Evolutionary conservation across 2,329 filamentous ascomycete genomes (phyloP), one percentile per base, ranked within the genome.

Genomic region (Fusarium pseudoanthophilum): DNA sequence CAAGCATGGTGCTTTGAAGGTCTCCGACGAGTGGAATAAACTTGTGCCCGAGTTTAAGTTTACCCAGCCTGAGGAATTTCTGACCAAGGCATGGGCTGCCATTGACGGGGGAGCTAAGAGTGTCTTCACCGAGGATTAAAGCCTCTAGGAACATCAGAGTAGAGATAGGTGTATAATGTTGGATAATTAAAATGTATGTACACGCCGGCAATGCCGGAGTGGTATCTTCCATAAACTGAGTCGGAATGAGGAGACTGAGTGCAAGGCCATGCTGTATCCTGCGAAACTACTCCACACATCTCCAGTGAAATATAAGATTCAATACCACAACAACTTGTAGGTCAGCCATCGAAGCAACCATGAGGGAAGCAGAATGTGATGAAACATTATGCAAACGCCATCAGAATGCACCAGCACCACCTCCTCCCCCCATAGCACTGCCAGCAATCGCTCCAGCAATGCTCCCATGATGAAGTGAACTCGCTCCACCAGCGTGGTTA

Each of bases 11-110:
- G 52, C 75, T 5, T 82, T 82, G 74, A 76, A 81, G 46, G 80
- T 84, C 1, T 81, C 84, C 5, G 80, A 82, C 53, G 83, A 84
- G 56, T 86, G 81, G 79, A 87, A 87, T 63, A 68, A 79, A 56
- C 66, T 84, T 20, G 80, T 85, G 28, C 84, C 85, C 0, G 82
- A 85, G n/a, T 84, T 82, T 42, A 65, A 82, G 60, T 87, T 87
- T 46, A 80, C 76, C 3, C 69, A 77, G 11, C 76, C 79, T 1
- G 84, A 86, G 55, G 82, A 84, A 28, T 87, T 86, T 65, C 63
- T 87, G 13, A 73, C 53, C 2, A 75, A 83, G 71, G 77, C 76
- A 21, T 78, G 76, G 76, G 49, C 64, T 16, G 45, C 51, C 2
- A 67, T 77, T 51, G 74, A 73, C 4, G 61, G 21, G 3, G 72